Evolutionary conservation across 352 stramenopile species (phyloP).

Genomic region (Phytopythium helicoides): DNA sequence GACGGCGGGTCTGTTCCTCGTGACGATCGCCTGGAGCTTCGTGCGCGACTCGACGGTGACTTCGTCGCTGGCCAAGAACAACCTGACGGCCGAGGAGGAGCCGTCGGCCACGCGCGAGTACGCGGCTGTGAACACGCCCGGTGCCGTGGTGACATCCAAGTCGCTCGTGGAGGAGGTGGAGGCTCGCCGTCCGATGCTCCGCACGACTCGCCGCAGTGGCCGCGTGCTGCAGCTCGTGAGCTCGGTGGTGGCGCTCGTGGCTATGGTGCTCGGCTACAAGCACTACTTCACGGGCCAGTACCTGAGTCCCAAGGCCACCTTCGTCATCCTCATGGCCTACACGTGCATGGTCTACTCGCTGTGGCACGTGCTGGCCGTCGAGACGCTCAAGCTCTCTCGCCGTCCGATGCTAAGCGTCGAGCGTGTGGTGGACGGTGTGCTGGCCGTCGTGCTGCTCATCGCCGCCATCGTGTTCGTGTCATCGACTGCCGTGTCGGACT

Average conservation of each 20-base stretch:
- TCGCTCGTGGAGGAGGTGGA: slow-evolving; percentile 13
- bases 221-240: slow-evolving; percentile 32
- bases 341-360: slow-evolving; percentile 38
- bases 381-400: slow-evolving; percentile 37
- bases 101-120: slow-evolving; percentile 23
- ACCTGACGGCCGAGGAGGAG: slow-evolving; percentile 23
- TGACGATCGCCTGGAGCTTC: slow-evolving; percentile 34
- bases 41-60: slow-evolving; percentile 17
- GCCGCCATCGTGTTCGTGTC: slow-evolving; percentile 31
- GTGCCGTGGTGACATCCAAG: slow-evolving; percentile 20
- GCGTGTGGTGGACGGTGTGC: slow-evolving; percentile 28
- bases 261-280: slow-evolving; percentile 31
- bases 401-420: slow-evolving; percentile 27
- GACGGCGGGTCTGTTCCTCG: slow-evolving; percentile 28
- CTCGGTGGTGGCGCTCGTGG: slow-evolving; percentile 27
- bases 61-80: slow-evolving; percentile 14
- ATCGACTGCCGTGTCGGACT: slow-evolving; percentile 32
- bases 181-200: slow-evolving; percentile 25
- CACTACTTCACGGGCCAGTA: slow-evolving; percentile 51
- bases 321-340: slow-evolving; percentile 41
- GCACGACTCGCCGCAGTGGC: slow-evolving; percentile 22
- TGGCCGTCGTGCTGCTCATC: slow-evolving; percentile 27
- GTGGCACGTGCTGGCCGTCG: slow-evolving; percentile 37
- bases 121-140: slow-evolving; percentile 18
- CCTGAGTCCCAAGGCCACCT: slow-evolving; percentile 36